Evolutionary conservation across 108 stramenopile species (phyloP), one percentile per base, ranked within the genome.

Genomic region (Bacterosira constricta): DNA sequence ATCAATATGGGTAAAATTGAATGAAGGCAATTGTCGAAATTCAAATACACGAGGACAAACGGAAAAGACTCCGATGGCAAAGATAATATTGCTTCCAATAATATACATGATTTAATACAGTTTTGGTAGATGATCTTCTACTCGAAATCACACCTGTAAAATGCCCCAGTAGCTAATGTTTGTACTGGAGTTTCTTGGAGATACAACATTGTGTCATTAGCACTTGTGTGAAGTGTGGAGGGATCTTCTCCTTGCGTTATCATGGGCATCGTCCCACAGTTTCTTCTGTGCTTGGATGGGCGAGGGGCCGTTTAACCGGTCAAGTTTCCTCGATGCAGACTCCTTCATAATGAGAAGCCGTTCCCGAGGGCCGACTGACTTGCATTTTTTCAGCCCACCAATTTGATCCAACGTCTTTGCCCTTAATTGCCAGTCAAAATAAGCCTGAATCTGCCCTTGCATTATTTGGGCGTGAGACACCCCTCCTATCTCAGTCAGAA

Each of bases 301-400:
- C 32, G 77, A 66, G 21, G 59, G 64, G 5, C 79, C 71, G 39
- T 56, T 79, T 26, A 59, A 65, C 38, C 71, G 30, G 18, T 71
- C 68, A 21, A 77, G 23, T 51, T 77, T 77, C 30, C 76, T 63
- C 34, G 68, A n/a, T 0, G 76, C 76, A 44, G 71, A 72, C 60
- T 79, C 79, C 53, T 62, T 67, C 59, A 79, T 51, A 4, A 79
- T 67, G 6, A 56, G 2, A 30, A 79, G 45, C 13, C 79, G 79
- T 38, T 79, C 79, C 4, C 49, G 51, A 6, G 79, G 70, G 31
- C 71, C 46, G 32, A 71, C 44, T 23, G 26, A 47, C 11, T 62
- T 71, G 10, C 53, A 35, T 5, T 72, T 60, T 13, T 56, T 47
- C 6, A 61, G 18, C 11, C 79, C 79, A 20, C 79, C 79, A 42